phyloP scores from a whole-genome alignment of 768 basidiomycete genomes.

The Kwoniella bestiolae region DNA sequence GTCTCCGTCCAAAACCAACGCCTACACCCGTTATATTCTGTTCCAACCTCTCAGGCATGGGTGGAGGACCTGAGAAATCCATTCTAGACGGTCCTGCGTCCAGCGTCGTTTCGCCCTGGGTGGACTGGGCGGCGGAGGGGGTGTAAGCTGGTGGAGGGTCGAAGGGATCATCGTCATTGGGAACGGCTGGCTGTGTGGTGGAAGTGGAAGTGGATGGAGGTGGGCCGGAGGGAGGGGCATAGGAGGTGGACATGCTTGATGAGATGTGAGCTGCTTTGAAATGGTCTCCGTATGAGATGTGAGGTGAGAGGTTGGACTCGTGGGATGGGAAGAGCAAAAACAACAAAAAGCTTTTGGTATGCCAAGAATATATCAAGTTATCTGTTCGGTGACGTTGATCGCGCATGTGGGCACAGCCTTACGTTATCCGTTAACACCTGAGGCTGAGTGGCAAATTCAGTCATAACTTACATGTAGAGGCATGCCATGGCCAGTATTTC shows the following conservation, averaged over 20 bases:
- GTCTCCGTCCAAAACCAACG: conserved; percentile 36
- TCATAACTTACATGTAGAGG: too few relatives aligned
- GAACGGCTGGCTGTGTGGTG: background rate
- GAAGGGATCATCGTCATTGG: conserved; percentile 26
- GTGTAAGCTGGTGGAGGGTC: conserved; percentile 50
- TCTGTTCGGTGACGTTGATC: too few relatives aligned
- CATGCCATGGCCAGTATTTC: too few relatives aligned
- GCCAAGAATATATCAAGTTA: too few relatives aligned
- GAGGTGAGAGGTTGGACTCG: too few relatives aligned
- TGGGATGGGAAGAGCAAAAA: too few relatives aligned
- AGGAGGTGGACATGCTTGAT: conserved; percentile 1
- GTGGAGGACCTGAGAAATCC: conserved; percentile 53
- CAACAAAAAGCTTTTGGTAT: too few relatives aligned
- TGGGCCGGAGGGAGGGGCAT: conserved; percentile 9
- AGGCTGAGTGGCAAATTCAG: too few relatives aligned
- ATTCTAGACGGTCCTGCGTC: conserved; percentile 37
- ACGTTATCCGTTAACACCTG: too few relatives aligned
- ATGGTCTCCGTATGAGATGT: too few relatives aligned
- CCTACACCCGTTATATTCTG: conserved; percentile 49
- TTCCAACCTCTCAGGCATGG: conserved; percentile 35
- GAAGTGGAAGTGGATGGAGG: conserved; percentile 7
- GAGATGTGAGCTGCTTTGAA: too few relatives aligned
- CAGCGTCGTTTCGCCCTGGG: conserved; percentile 26
- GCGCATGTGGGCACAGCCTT: too few relatives aligned
- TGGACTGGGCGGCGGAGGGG: conserved; percentile 16